phyloP scores from a whole-genome alignment of 441 rosid species.

The Populus hybrid region DNA sequence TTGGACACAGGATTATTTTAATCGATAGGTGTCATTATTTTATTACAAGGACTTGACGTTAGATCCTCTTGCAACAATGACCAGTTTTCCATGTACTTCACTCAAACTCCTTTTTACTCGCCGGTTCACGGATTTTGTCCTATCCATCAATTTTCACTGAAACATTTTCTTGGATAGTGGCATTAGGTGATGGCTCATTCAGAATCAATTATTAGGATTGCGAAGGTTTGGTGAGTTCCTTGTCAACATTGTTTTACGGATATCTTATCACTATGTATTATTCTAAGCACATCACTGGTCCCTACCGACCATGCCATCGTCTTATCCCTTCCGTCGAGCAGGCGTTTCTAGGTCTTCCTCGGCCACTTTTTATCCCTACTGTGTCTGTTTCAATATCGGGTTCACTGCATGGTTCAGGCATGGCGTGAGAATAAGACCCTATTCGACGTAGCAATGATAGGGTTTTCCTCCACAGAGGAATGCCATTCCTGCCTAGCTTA shows the following conservation, averaged over 20 bases:
- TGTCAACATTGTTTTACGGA: constrained; percentile 6
- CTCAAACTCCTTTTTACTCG: neutral
- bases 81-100: neutral
- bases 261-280: neutral
- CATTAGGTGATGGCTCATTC: constrained; percentile 10
- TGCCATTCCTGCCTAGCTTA: too few species aligned
- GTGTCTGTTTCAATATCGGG: too few species aligned
- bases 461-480: too few species aligned
- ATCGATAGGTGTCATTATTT: neutral
- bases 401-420: too few species aligned
- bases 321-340: neutral
- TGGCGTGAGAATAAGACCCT: too few species aligned
- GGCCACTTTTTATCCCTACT: neutral
- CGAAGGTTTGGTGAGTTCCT: neutral
- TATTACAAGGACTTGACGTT: constrained; percentile 18
- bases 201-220: constrained; percentile 8
- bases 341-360: neutral
- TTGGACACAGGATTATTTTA: neutral
- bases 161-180: constrained; percentile 10
- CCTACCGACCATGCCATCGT: neutral
- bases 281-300: neutral
- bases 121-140: constrained; percentile 14
- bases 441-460: too few species aligned
- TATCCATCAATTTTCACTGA: neutral
- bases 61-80: constrained; percentile 23